Evolutionary conservation across 768 basidiomycete genomes (phyloP), one percentile per base, ranked within the genome.

Genomic region (Pholiota microspora): DNA sequence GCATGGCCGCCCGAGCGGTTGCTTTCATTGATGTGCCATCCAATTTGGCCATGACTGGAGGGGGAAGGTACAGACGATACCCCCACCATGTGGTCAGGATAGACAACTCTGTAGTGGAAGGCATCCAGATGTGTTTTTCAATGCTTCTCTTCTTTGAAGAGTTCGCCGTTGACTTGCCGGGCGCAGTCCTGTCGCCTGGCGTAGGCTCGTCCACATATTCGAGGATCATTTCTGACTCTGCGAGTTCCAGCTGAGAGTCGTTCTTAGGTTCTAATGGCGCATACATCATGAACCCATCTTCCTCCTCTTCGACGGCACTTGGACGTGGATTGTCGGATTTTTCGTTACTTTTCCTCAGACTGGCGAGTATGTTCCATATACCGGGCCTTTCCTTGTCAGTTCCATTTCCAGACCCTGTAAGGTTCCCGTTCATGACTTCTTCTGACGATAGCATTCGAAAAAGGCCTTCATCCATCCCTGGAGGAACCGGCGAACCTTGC

Each of bases 21-120:
- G 87, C 84, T 54, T 85, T 83, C 16, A 90, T 67, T 45, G 83
- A 81, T 28, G 74, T 79, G 62, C 82, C 79, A 62, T 84, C 78
- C 25, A 93, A 78, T 31, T 81, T 68, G 2, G 75, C 76, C 66
- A 93, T 79, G 5, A 92, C 82, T 0, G 89, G 85, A 27, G 89
- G 88, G 0, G 91, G 91, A 25, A 93, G 78, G 64, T 77, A 90
- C 71, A 92, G 70, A 35, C 89, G 75, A 62, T 87, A 92, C 3
- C 89, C 90, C 85, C 88, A 82, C 91, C 91, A 93, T 53, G 82
- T 80, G 2, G 84, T 83, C 60, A 91, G 77, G 5, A 92, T 67
- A 7, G 89, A 91, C 25, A 93, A 70, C 55, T 89, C 81, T 7
- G 84, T 86, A 9, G 78, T 77, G 2, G 88, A 91, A 2, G 91